Evolutionary conservation across 1,284 basidiomycete genomes (phyloP).

Genomic region (Psilocybe mexicana): DNA sequence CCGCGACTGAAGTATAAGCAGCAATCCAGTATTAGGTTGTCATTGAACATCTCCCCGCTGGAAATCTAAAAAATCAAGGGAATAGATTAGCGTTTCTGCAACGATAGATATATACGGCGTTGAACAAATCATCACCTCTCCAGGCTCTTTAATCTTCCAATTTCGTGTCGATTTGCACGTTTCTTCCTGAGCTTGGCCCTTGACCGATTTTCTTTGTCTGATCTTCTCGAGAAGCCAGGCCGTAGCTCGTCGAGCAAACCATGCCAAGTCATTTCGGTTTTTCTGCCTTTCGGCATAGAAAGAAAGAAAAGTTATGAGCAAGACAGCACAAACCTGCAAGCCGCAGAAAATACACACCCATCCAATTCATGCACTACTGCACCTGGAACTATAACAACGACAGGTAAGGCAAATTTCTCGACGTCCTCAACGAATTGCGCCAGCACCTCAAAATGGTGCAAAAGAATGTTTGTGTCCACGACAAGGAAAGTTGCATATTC

Average conservation of each 20-base stretch:
- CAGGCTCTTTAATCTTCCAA: slow-evolving; percentile 52
- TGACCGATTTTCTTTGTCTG: slow-evolving; percentile 56
- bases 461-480: slow-evolving; percentile 72
- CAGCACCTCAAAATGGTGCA: slow-evolving; percentile 63
- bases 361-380: slow-evolving; percentile 75
- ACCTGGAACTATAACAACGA: slow-evolving; percentile 67
- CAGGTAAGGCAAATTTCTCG: slow-evolving; percentile 46
- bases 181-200: slow-evolving; percentile 66
- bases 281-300: slow-evolving; percentile 52
- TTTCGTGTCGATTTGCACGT: slow-evolving; percentile 59
- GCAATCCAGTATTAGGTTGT: slow-evolving; percentile 71
- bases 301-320: background rate
- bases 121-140: slow-evolving; percentile 37
- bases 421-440: slow-evolving; percentile 64
- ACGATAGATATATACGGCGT: too few relatives aligned
- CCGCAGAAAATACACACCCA: slow-evolving; percentile 41
- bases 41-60: slow-evolving; percentile 48
- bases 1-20: slow-evolving; percentile 55
- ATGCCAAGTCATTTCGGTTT: slow-evolving; percentile 55
- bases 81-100: background rate
- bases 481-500: slow-evolving; percentile 52
- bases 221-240: slow-evolving; percentile 69
- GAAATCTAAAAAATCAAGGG: slow-evolving; percentile 5
- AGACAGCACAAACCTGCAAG: background rate
- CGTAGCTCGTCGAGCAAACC: slow-evolving; percentile 70